Evolutionary conservation across 768 basidiomycete species (phyloP), one percentile per base, ranked within the genome.

Genomic region (Calocybe cyanea): DNA sequence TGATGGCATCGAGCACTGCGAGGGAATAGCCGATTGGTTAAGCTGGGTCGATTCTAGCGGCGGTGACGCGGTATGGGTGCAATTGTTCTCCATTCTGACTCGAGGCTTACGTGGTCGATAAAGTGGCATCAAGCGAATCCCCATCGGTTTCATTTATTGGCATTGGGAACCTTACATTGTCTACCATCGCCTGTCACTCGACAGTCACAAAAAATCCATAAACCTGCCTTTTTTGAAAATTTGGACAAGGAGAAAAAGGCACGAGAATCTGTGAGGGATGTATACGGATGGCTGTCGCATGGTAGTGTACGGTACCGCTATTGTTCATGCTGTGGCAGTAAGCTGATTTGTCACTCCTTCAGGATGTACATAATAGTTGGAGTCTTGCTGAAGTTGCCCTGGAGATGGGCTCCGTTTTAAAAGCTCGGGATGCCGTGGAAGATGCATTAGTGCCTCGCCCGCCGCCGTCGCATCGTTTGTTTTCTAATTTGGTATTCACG

Each of bases 101-200:
- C 37, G 28, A 1, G 21, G 41, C 9, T 52, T 32, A 38, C 32
- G 21, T 35, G 10, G 17, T 31, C 35, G 15, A 19, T 37, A n/a
- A 55, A 86, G 85, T 80, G 77, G 76, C 78, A 80, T 40, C 74
- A 81, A 59, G 67, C 80, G 9, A 85, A 83, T 52, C 88, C 90
- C 0, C 86, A 97, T 62, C 80, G 83, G n/a, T 94, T 98, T 62
- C 87, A 93, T 49, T 68, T 91, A 5, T 63, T 90, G 14, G 75
- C 88, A 2, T 67, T 93, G n/a, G 87, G 90, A 0, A 84, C 86
- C 0, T 70, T 96, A n/a, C 85, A 93, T 57, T 77, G 84, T 3
- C 75, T 99, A 2, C 96, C 96, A 0, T 80, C 81, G 1, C 96
- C 96, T 4, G 92, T 96, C 8, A 71, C 77, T 2, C 74, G 91